Base-by-base conservation (phyloP, 192 early-diverging fungal species). In the Podila clonocystis region DNA sequence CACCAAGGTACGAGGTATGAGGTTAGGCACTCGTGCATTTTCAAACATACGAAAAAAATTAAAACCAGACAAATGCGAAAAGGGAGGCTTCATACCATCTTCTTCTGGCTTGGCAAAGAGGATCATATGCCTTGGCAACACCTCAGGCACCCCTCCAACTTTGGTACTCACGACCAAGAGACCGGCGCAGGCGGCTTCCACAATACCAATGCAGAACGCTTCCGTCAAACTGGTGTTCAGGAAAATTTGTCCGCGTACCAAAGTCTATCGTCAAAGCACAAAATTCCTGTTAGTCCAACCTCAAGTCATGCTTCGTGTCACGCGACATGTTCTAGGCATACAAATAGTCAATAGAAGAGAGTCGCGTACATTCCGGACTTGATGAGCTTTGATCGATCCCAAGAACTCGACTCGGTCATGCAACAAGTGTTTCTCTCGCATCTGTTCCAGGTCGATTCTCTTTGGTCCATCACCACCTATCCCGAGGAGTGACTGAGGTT, bases 181-280 rank as follows among this genome's bases (percentile, higher is more conserved):
- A 12, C 93, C 98, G 34, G 95, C 96, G 52, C 93, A 94, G 7
- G 97, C 98, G 7, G 98, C 98, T 85, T 99, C 98, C 20, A 99
- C 97, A 65, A 99, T 98, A 7, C 95, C 96, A 58, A 98, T 99
- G 75, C 98, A 98, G 73, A 99, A 99, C 8, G 98, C 98, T 73
- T 99, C 98, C 2, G 97, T 99, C 82, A 98, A 86, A 50, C 95
- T 96, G 30, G 98, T 98, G 74, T 99, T 99, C 30, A 99, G 82
- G 73, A 97, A 99, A 17, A 99, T 97, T 64, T 98, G 91, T 15
- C 98, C 98, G 62, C 96, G 91, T 13, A 94, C 90, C 22, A 99
- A 86, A 28, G 82, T 74, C 84, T 83, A 63, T 52, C 15, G 29
- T 19, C 24, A 48, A 52, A 33, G 28, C 50, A 90, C 12, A 34